Evolutionary conservation across 352 stramenopile species (phyloP), one percentile per base, ranked within the genome.

Genomic region (Phytopythium delawarense): DNA sequence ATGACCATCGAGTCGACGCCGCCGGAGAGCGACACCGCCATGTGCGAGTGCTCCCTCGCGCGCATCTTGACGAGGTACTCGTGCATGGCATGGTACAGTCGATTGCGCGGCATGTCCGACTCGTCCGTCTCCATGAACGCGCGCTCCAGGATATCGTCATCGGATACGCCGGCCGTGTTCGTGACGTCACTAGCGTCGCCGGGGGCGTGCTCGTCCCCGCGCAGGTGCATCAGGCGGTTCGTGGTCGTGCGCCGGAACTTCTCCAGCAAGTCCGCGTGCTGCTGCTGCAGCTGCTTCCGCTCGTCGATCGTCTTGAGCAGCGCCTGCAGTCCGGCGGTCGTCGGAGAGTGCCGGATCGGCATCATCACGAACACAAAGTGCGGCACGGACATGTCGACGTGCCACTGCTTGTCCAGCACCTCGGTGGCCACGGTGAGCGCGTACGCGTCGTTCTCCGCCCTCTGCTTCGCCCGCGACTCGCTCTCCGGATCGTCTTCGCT

Each of bases 1-100:
- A 99, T 92, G 20, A 99, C 97, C 97, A 99, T 99, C 56, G 92
- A 98, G 76, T 99, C 97, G 20, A 99, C 97, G 57, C 94, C 94
- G 50, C 96, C 96, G 7, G 92, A 98, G 23, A 98, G 75, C 42
- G 91, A 98, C 9, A 98, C 86, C 30, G 96, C 91, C 37, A 94
- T 48, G 59, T 85, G 66, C 18, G 78, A 67, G 57, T 77, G 66
- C 34, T 70, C 50, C 4, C 40, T 42, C 16, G 74, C 76, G 42
- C 74, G 66, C 77, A 89, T 84, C 35, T 67, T 49, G 2, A 65
- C 57, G 8, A 96, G 60, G 55, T 88, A 96, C 58, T 79, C 72
- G 63, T 93, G 69, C 75, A 96, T 92, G 0, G 76, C 63, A 28
- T 67, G 68, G 66, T 89, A 91, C 34, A 96, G 67, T 11, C 66